Conservation (phyloP, 1,284 basidiomycete genomes). For the Heterobasidion irregulare region DNA sequence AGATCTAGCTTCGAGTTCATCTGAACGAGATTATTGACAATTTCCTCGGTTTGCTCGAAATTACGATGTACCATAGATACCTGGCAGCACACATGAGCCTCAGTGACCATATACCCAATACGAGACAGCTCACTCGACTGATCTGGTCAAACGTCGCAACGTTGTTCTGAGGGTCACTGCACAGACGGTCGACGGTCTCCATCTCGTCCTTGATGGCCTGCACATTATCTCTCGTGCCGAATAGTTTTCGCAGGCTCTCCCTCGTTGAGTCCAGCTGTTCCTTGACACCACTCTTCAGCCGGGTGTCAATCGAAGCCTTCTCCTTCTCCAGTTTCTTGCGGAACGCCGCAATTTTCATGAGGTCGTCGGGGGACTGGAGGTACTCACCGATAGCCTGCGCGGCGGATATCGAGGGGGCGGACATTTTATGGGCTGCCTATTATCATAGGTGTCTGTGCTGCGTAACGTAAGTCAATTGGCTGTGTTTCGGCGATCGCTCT, state of each 20-base stretch:
- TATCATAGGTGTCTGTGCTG: not conserved
- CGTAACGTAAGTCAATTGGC: not conserved
- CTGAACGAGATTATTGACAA: conserved; percentile 86
- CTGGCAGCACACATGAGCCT: conserved; percentile 27
- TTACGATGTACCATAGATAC: conserved; percentile 95
- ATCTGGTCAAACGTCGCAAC: conserved; percentile 89
- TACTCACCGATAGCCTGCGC: conserved; percentile 81
- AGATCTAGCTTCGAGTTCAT: conserved; percentile 83
- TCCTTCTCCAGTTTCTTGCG: conserved; percentile 96
- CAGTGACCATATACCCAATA: not conserved
- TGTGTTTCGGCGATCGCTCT: not conserved
- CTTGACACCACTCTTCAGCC: conserved; percentile 88
- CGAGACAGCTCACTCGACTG: conserved; percentile 56
- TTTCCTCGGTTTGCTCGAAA: conserved; percentile 91
- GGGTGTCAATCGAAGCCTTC: conserved; percentile 90
- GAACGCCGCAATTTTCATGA: conserved; percentile 82
- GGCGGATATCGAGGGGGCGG: conserved; percentile 47
- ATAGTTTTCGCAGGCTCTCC: conserved; percentile 81
- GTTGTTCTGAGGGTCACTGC: conserved; percentile 61
- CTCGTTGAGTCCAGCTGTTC: conserved; percentile 91
- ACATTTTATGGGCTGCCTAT: conserved; percentile 5
- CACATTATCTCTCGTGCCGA: conserved; percentile 77
- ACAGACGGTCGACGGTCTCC: conserved; percentile 77
- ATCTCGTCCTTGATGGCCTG: conserved; percentile 91
- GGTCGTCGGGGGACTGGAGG: conserved; percentile 89